Percentiles rank a stretch among this genome's conserved stretches.
Evolutionary conservation across 2,329 filamentous ascomycete genomes (phyloP).

Genomic region (Aspergillus piperis): DNA sequence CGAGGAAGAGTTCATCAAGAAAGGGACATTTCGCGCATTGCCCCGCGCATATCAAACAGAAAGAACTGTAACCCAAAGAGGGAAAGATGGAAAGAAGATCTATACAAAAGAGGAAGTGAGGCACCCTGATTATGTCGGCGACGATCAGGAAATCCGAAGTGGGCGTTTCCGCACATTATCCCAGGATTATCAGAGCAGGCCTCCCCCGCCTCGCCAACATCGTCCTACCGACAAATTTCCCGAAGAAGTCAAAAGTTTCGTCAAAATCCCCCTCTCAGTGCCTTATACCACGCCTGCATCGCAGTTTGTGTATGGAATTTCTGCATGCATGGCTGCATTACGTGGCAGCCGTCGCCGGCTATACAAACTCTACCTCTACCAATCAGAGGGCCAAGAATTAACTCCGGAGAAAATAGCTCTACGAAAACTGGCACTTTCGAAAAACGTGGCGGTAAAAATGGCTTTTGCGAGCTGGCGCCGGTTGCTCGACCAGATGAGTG

Average conservation of each 20-base stretch:
- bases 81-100: too few relatives aligned
- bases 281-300: conserved; percentile 83
- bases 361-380: conserved; percentile 81
- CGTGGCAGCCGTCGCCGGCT: conserved; percentile 68
- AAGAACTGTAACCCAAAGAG: background rate
- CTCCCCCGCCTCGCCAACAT: background rate
- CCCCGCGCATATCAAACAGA: conserved; percentile 24
- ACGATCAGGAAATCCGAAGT: background rate
- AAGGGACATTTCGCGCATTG: conserved; percentile 32
- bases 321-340: conserved; percentile 78
- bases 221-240: conserved; percentile 24
- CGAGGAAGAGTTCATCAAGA: conserved; percentile 34
- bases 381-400: conserved; percentile 55
- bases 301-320: conserved; percentile 85
- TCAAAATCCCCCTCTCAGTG: conserved; percentile 49
- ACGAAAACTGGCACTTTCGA: conserved; percentile 42
- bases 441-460: conserved; percentile 57
- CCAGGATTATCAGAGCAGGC: background rate
- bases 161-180: background rate
- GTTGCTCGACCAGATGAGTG: conserved; percentile 80
- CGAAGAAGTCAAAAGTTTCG: conserved; percentile 35
- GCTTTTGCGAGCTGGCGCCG: conserved; percentile 65
- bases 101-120: too few relatives aligned
- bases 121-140: background rate
- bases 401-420: conserved; percentile 42